Evolutionary conservation across 345 rosid genomes (phyloP), one percentile per base, ranked within the genome.

Genomic region (Dovyalis caffra): DNA sequence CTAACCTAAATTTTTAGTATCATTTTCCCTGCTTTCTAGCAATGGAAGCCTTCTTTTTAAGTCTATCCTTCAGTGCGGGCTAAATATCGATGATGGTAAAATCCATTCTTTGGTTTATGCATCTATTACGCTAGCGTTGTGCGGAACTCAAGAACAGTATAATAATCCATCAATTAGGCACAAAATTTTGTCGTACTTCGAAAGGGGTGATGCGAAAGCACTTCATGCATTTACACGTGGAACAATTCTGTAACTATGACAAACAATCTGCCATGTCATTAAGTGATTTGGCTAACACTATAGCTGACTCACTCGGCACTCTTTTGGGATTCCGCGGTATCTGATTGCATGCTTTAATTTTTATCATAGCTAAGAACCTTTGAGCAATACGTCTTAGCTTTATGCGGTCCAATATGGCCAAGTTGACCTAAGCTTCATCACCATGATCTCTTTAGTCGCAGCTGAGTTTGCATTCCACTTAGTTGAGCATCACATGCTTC

Each of bases 391-490:
- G n/a, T 51, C 74, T 64, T 47, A 28, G 37, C 81, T 81, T 83
- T 77, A 74, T 57, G 80, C 73, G 72, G 49, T 58, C 56, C 78
- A 77, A 63, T 28, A 64, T 53, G 84, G 88, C 82, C 90, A 87
- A 83, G 82, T 85, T 81, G 88, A 81, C 80, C 64, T 21, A 14
- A 71, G 74, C 35, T 49, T 63, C 68, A 70, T 65, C 80, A 64
- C 74, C 72, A 80, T 77, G 70, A 61, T 70, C 29, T 28, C 12
- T 38, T 71, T 62, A 83, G 88, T 86, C 38, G 87, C 75, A 79
- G 84, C 82, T 83, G 88, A 88, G 85, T 83, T 58, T 75, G 92
- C 84, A 83, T 82, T 83, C 90, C 90, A 88, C 88, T 86, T 53
- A 45, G 47, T 49, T 10, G 71, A 83, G 87, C 70, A 86, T 83